phyloP scores from a whole-genome alignment of 768 basidiomycete species.

The Podaxis carcinomalis region DNA sequence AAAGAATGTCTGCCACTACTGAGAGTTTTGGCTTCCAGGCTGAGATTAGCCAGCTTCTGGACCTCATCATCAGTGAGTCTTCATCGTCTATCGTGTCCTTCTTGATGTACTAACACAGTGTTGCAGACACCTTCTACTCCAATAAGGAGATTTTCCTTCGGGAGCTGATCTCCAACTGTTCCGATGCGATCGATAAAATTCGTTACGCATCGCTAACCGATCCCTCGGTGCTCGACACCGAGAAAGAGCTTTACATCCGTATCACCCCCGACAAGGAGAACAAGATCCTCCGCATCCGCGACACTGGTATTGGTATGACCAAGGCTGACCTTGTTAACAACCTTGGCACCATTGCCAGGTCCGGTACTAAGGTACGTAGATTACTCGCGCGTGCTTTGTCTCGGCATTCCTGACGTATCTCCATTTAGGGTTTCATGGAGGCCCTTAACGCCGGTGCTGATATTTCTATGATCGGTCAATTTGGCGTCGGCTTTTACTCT shows the following conservation, averaged over 20 bases:
- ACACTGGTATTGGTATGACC: constrained; percentile 99
- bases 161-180: constrained; percentile 94
- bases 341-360: constrained; percentile 94
- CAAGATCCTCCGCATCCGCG: constrained; percentile 86
- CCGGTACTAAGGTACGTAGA: constrained; percentile 75
- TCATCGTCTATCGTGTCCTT: constrained; percentile 1
- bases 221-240: constrained; percentile 81
- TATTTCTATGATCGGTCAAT: constrained; percentile 97
- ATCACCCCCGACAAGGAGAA: constrained; percentile 96
- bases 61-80: constrained; percentile 92
- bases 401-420: constrained; percentile 12
- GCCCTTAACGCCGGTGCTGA: constrained; percentile 87
- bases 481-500: constrained; percentile 99
- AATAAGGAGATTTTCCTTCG: constrained; percentile 99
- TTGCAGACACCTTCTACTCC: constrained; percentile 97
- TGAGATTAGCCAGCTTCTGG: constrained; percentile 97
- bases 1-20: constrained; percentile 49
- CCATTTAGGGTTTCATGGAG: constrained; percentile 95
- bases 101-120: constrained; percentile 9
- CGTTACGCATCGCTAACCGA: constrained; percentile 96
- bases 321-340: constrained; percentile 99
- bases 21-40: constrained; percentile 97
- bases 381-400: background rate
- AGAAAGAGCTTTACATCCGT: constrained; percentile 92
- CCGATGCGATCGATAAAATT: constrained; percentile 99